Evolutionary conservation across 2,329 filamentous ascomycete species (phyloP).

Genomic region (Penicillium sclerotiorum): DNA sequence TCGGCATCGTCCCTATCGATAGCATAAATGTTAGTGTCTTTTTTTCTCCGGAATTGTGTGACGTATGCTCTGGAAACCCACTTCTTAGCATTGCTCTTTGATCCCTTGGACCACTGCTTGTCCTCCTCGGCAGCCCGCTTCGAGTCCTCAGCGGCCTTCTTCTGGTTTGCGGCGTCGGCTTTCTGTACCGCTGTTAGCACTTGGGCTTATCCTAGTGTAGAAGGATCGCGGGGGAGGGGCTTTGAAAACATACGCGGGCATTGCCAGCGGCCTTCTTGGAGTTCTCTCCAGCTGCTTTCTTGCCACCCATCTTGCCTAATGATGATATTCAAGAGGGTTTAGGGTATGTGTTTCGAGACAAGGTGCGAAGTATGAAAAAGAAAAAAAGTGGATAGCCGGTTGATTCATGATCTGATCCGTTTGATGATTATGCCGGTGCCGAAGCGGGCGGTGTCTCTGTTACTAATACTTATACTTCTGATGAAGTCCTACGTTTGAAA

Average conservation of each 20-base stretch:
- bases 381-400: slow-evolving; percentile 18
- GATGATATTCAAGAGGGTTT: not conserved
- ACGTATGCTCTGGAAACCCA: slow-evolving; percentile 41
- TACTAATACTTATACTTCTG: slow-evolving; percentile 2
- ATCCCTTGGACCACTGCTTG: slow-evolving; percentile 78
- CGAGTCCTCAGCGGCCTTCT: slow-evolving; percentile 70
- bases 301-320: slow-evolving; percentile 68
- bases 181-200: slow-evolving; percentile 61
- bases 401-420: slow-evolving; percentile 25
- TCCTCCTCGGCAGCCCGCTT: slow-evolving; percentile 70
- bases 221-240: slow-evolving; percentile 30
- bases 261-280: slow-evolving; percentile 89
- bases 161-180: slow-evolving; percentile 80
- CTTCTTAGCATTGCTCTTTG: slow-evolving; percentile 88
- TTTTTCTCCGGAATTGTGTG: not conserved
- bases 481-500: too few relatives aligned
- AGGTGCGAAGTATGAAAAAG: not conserved
- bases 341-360: not conserved
- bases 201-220: slow-evolving; percentile 8
- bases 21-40: too few relatives aligned
- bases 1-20: slow-evolving; percentile 74
- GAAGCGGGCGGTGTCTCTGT: slow-evolving; percentile 24
- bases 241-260: slow-evolving; percentile 54
- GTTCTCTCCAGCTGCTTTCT: slow-evolving; percentile 67
- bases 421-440: slow-evolving; percentile 27